Base-by-base conservation (phyloP, 2,329 filamentous ascomycete genomes). In the Cladophialophora bantiana region DNA sequence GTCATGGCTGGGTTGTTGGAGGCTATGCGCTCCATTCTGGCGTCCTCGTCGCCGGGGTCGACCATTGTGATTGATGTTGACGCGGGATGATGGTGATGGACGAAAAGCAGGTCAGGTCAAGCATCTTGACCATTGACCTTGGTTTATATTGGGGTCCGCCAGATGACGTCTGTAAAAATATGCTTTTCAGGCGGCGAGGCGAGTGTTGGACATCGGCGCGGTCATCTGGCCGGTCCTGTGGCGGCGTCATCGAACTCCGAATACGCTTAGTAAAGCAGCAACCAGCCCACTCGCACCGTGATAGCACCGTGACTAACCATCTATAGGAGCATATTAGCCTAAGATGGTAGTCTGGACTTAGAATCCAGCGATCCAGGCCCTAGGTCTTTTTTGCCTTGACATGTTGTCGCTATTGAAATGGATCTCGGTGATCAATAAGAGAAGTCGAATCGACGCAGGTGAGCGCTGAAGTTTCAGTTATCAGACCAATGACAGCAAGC, bases 1-100 rank as follows among this genome's bases (percentile, higher is more conserved):
- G 71, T 70, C 68, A 72, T 70, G 38, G 71, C 69, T n/a, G 71
- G 71, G 48, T 72, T 72, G 69, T 71, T 71, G 62, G 68, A 68
- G 4, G 71, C 71, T 5, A 71, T 56, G 9, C 69, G 69, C 35
- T 66, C 38, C 32, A 71, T 54, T 52, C 70, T 59, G 50, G 32
- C 56, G 42, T 71, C 69, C 15, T 70, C 65, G 20, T 66, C 64
- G 32, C 36, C 42, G 7, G 42, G 35, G 9, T 31, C 38, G 13
- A 18, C 35, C 60, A 63, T 63, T 3, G 26, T 63, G 26, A 2
- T 31, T 18, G 7, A 34, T 3, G 18, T 32, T 7, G 10, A 50
- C 4, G 2, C 20, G 6, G 18, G n/a, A 20, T 18, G 42, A 18
- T 18, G 42, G 20, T 7, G 42, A 45, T 18, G 42, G n/a, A 26